Evolutionary conservation across 805 yeast species (phyloP).

Genomic region (Zygosaccharomyces lentus): DNA sequence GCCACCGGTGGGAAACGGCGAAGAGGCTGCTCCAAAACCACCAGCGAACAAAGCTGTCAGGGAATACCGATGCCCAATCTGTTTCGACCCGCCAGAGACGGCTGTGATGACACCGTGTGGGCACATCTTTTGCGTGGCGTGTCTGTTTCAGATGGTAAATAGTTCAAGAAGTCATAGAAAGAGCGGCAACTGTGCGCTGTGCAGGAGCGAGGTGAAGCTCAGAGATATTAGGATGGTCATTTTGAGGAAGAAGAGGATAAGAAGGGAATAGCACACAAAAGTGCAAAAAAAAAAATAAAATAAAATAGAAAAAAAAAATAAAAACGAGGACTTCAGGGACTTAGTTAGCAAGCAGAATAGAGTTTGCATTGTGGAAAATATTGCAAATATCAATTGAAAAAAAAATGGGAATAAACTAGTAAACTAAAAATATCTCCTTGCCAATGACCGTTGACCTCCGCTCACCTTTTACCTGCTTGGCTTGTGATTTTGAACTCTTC

Average conservation of each 20-base stretch:
- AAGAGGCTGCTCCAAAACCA: conserved; percentile 14
- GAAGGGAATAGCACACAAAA: conserved; percentile 2
- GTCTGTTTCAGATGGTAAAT: conserved; percentile 48
- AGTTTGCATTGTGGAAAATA: no score
- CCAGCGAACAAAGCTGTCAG: conserved; percentile 30
- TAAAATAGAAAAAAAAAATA: neutral
- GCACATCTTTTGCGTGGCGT: conserved; percentile 51
- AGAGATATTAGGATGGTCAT: conserved; percentile 31
- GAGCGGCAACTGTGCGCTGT: conserved; percentile 42
- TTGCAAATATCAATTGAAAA: neutral
- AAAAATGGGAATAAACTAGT: neutral
- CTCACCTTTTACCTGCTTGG: neutral
- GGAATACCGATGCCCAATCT: conserved; percentile 48
- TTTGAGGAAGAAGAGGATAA: conserved; percentile 32
- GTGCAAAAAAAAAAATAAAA: neutral
- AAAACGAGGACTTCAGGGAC: neutral
- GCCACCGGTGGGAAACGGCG: conserved; percentile 35
- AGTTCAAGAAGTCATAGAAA: conserved; percentile 39
- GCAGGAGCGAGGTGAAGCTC: conserved; percentile 37
- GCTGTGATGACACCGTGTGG: conserved; percentile 55
- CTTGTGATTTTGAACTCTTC: neutral
- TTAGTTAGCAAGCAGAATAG: no score
- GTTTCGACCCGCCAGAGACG: conserved; percentile 49
- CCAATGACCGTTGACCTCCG: neutral
- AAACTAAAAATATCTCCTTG: neutral